A percentile compares a stretch with the other conserved stretches of the same genome.
phyloP scores from a whole-genome alignment of 345 rosid genomes.

The Dimocarpus longan region DNA sequence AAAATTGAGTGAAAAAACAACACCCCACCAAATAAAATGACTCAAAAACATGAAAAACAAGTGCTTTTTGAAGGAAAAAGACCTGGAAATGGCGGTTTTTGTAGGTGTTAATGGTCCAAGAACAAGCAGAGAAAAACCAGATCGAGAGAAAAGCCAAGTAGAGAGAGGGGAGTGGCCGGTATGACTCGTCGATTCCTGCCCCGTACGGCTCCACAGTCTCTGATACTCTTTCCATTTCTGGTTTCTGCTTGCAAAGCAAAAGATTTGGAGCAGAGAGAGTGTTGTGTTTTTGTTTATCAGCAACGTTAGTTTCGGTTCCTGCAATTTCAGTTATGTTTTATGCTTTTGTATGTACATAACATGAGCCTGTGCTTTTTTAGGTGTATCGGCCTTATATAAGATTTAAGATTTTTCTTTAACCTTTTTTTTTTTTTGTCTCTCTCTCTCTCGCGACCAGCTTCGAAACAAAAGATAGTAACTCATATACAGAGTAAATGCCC shows the following conservation, averaged over 20 bases:
- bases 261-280: background rate
- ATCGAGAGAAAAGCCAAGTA: conserved; percentile 65
- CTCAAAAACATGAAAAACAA: background rate
- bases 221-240: conserved; percentile 16
- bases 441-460: no score
- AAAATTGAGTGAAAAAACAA: conserved; percentile 2
- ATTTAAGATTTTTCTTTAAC: no score
- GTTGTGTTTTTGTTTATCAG: background rate
- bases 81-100: conserved; percentile 82
- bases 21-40: conserved; percentile 9
- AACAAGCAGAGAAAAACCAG: conserved; percentile 82
- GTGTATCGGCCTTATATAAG: no score
- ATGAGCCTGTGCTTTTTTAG: no score
- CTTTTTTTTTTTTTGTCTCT: no score
- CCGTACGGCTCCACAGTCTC: conserved; percentile 23
- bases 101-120: conserved; percentile 86
- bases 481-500: no score
- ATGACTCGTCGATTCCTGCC: conserved; percentile 62
- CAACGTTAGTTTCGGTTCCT: background rate
- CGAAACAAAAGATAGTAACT: no score
- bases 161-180: conserved; percentile 71
- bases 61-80: background rate
- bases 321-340: background rate
- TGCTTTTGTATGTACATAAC: background rate
- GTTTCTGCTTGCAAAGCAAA: background rate